A percentile compares a stretch with the other conserved stretches of the same genome.
These are phyloP conservation scores for Tothia fuscella DNA, from an alignment of 2,329 filamentous ascomycete genomes.

Conservation along the genomic window DNA sequence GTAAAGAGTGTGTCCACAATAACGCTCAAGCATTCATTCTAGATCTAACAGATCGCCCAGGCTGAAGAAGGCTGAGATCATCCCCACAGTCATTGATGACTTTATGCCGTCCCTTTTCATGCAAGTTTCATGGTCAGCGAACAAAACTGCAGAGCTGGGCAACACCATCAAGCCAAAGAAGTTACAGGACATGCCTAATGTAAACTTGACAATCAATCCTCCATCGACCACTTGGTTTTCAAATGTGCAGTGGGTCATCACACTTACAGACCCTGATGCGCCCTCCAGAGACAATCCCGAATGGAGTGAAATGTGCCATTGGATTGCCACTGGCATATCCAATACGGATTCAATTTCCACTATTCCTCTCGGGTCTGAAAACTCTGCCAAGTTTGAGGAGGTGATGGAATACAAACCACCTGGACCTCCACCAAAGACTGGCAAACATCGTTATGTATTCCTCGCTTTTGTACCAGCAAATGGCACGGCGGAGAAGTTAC, in stretches of 20 bases:
- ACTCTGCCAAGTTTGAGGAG: slow-evolving; percentile 21
- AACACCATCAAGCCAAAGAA: slow-evolving; percentile 39
- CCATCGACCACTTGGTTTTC: slow-evolving; percentile 13
- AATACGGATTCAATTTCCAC: not conserved
- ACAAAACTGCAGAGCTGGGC: slow-evolving; percentile 37
- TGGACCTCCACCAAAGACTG: slow-evolving; percentile 42
- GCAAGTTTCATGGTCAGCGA: slow-evolving; percentile 35
- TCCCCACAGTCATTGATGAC: slow-evolving; percentile 42
- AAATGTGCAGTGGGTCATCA: slow-evolving; percentile 35
- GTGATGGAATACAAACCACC: slow-evolving; percentile 41
- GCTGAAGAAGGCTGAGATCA: slow-evolving; percentile 28
- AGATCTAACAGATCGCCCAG: slow-evolving; percentile 15
- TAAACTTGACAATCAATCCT: slow-evolving; percentile 25
- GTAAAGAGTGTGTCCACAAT: not conserved
- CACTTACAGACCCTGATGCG: slow-evolving; percentile 48
- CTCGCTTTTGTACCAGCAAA: slow-evolving; percentile 36
- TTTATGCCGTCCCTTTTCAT: slow-evolving; percentile 45
- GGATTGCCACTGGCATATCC: slow-evolving; percentile 31
- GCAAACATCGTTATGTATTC: slow-evolving; percentile 47
- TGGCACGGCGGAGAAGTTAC: slow-evolving; percentile 28
- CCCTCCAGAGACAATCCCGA: slow-evolving; percentile 40
- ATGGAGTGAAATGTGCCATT: slow-evolving; percentile 48
- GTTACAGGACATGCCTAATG: slow-evolving; percentile 29
- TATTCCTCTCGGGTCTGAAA: slow-evolving; percentile 1
- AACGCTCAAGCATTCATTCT: not conserved